Base-by-base conservation (phyloP, 2,329 filamentous ascomycete genomes). In the Aspergillus novofumigatus region DNA sequence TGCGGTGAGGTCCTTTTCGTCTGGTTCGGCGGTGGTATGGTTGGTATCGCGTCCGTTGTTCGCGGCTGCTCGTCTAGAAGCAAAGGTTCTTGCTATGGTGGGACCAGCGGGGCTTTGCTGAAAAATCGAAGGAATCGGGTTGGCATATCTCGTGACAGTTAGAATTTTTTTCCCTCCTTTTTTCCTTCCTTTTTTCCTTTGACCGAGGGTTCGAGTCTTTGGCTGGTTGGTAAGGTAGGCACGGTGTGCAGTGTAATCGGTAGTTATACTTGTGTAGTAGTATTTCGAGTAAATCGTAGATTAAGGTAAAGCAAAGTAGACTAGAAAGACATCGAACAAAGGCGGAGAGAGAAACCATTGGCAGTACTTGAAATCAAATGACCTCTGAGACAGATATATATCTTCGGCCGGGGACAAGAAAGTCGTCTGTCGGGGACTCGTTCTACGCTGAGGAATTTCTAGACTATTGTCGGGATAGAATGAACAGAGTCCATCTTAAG, bases 1-100 rank as follows among this genome's bases (percentile, higher is more conserved):
- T 41, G 75, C 71, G 48, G 60, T 62, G 52, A 77, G 58, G 21
- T 76, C 69, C 35, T 76, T 70, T 26, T 26, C 44, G 11, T 47
- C 44, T 47, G 23, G 20, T 7, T 25, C 44, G 23, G 21, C 21
- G 35, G 63, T 65, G 50, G 66, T 60, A 44, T 58, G 51, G 9
- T 59, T 65, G 51, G 65, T 59, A 44, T 57, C 52, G 8, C 58
- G 52, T 41, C 35, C 45, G 25, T 55, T 45, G n/a, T 53, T 51
- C 29, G 58, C 52, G 35, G 59, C 59, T 58, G 66, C 58, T 47
- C 59, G 65, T 57, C 62, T 66, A 52, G 65, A 68, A 20, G 68
- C 65, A 56, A 72, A 73, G 8, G 57, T 53, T 65, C 71, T 65
- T 50, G 54, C 54, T 8, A 58, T 28, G 26, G 57, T 25, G 38